Conservation (phyloP, 2,329 filamentous ascomycete species). For the Canariomyces notabilis region DNA sequence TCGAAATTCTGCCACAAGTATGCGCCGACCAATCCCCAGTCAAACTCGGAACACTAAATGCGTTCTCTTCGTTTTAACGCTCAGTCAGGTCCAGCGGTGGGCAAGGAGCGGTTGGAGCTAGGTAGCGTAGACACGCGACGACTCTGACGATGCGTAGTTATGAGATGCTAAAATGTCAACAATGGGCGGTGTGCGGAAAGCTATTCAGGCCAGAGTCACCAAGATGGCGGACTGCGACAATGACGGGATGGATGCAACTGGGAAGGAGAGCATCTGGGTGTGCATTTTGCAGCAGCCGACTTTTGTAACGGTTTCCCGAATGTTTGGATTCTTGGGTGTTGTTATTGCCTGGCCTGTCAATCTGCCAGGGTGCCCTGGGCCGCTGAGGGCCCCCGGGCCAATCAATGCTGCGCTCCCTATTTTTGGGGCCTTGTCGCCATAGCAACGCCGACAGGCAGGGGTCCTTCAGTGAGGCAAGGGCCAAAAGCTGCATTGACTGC, state of each 20-base stretch:
- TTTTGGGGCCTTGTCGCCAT: conserved; percentile 14
- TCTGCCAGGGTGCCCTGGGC: conserved; percentile 12
- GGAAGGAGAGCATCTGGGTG: conserved; percentile 24
- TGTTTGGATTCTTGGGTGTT: conserved; percentile 20
- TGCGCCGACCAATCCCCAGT: background rate
- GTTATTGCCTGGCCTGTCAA: conserved; percentile 20
- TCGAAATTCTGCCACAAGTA: background rate
- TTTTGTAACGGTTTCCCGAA: conserved; percentile 17
- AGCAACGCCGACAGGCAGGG: conserved; percentile 14
- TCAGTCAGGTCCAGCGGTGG: too few relatives aligned
- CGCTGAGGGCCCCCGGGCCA: conserved; percentile 8
- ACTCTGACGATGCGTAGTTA: background rate
- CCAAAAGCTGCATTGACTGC: background rate
- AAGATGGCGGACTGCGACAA: conserved; percentile 3
- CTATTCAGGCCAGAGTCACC: background rate
- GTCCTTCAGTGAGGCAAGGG: background rate
- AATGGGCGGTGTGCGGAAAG: background rate
- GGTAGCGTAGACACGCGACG: background rate
- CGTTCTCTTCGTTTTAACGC: too few relatives aligned
- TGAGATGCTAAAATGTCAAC: background rate
- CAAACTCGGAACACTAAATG: background rate
- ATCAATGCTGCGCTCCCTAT: conserved; percentile 7
- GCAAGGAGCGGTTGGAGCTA: background rate
- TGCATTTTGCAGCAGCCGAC: conserved; percentile 8
- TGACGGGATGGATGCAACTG: conserved; percentile 23